phyloP scores from a whole-genome alignment of 495 filamentous ascomycete genomes.

The Lasiosphaeria miniovina region DNA sequence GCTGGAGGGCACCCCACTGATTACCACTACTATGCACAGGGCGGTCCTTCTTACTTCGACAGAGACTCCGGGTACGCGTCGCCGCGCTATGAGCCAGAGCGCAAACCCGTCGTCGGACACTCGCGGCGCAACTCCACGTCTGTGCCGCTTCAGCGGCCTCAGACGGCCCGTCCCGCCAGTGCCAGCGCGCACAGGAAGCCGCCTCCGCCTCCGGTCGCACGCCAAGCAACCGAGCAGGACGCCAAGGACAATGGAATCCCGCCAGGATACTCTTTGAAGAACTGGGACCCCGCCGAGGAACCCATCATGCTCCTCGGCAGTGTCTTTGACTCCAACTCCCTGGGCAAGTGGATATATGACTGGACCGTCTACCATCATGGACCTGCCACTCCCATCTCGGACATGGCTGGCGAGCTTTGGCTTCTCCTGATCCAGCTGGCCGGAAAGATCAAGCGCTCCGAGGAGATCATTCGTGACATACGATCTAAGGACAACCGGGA shows the following conservation, averaged over 20 bases:
- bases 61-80: slow-evolving; percentile 41
- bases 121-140: slow-evolving; percentile 43
- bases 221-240: slow-evolving; percentile 82
- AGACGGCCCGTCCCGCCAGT: slow-evolving; percentile 43
- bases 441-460: slow-evolving; percentile 89
- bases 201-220: slow-evolving; percentile 28
- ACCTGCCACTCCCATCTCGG: slow-evolving; percentile 78
- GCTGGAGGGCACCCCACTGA: slow-evolving; percentile 55
- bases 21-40: slow-evolving; percentile 54
- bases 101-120: slow-evolving; percentile 33
- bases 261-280: slow-evolving; percentile 90
- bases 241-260: slow-evolving; percentile 80
- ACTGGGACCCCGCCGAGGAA: slow-evolving; percentile 95
- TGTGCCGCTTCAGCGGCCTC: slow-evolving; percentile 36
- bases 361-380: slow-evolving; percentile 96
- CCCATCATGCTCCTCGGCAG: slow-evolving; percentile 89
- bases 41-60: slow-evolving; percentile 34
- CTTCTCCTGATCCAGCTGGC: slow-evolving; percentile 92
- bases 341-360: slow-evolving; percentile 99
- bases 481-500: slow-evolving; percentile 68
- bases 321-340: slow-evolving; percentile 95
- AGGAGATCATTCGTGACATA: slow-evolving; percentile 75
- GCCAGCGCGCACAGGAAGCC: slow-evolving; percentile 34
- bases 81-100: slow-evolving; percentile 38
- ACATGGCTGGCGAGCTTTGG: slow-evolving; percentile 94